phyloP scores from a whole-genome alignment of 192 early-diverging fungal genomes.

The Coemansia sp. region DNA sequence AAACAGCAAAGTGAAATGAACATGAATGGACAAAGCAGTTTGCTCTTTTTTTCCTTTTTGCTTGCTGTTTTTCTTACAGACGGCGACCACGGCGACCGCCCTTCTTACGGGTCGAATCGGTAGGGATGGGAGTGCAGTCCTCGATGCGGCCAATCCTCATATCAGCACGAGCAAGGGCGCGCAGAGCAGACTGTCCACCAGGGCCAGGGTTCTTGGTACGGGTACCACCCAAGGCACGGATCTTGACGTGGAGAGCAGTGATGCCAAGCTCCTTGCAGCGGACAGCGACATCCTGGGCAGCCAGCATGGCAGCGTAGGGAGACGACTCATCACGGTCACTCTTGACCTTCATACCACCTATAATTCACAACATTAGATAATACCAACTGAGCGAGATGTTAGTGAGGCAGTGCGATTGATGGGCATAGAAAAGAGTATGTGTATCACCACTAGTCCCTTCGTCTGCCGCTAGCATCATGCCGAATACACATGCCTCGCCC shows the following conservation, averaged over 20 bases:
- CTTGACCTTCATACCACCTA: slow-evolving; percentile 99
- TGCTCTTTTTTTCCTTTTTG: neutral
- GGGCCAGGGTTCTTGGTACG: slow-evolving; percentile 97
- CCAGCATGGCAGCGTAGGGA: slow-evolving; percentile 99
- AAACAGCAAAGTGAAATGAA: neutral
- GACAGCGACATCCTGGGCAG: slow-evolving; percentile 96
- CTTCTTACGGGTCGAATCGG: slow-evolving; percentile 97
- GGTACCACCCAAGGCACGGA: slow-evolving; percentile 99
- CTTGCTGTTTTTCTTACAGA: slow-evolving; percentile 58
- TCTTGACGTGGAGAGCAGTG: slow-evolving; percentile 99
- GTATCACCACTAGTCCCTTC: slow-evolving; percentile 66
- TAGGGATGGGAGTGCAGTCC: slow-evolving; percentile 98
- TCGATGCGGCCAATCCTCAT: slow-evolving; percentile 99
- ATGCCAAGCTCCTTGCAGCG: slow-evolving; percentile 99
- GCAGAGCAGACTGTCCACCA: slow-evolving; percentile 97
- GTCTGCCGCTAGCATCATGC: slow-evolving; percentile 43
- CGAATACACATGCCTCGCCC: slow-evolving; percentile 1
- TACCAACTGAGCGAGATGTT: neutral
- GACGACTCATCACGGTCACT: slow-evolving; percentile 99
- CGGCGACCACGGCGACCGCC: slow-evolving; percentile 99
- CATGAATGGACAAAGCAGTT: neutral
- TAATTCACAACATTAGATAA: neutral
- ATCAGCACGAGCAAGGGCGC: slow-evolving; percentile 97
- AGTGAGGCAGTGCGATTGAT: slow-evolving; percentile 16
- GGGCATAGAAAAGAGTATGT: slow-evolving; percentile 61